Conservation (phyloP, 768 basidiomycete genomes). For the Pleurotus djamor region DNA sequence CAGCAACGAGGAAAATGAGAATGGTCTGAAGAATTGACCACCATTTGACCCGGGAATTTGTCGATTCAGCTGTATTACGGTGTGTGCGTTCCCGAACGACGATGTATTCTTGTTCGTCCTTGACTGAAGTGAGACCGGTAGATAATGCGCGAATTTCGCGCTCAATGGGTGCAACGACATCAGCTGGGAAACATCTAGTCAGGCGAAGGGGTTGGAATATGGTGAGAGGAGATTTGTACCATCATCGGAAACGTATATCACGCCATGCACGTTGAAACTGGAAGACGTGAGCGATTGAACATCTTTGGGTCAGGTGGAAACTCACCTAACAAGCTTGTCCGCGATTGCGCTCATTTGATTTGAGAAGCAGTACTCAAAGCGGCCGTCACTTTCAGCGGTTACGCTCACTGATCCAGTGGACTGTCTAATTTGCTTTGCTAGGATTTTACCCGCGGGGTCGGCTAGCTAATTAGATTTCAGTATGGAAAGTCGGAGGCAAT, state of each 20-base stretch:
- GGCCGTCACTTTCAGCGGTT: constrained; percentile 84
- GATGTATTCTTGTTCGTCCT: constrained; percentile 99
- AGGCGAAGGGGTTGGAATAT: not conserved
- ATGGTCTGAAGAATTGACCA: constrained; percentile 93
- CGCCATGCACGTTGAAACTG: constrained; percentile 98
- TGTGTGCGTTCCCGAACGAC: constrained; percentile 91
- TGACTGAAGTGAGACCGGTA: constrained; percentile 80
- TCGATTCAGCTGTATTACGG: constrained; percentile 91
- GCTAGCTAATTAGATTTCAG: constrained; percentile 51
- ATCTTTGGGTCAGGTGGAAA: constrained; percentile 4
- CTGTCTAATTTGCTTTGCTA: constrained; percentile 82
- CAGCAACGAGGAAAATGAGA: constrained; percentile 87
- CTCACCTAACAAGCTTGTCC: constrained; percentile 91
- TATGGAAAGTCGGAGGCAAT: no score
- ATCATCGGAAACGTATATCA: constrained; percentile 91
- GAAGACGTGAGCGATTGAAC: constrained; percentile 5
- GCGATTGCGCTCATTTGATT: constrained; percentile 98
- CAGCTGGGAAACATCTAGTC: constrained; percentile 25
- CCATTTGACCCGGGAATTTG: constrained; percentile 97
- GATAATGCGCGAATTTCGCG: constrained; percentile 88
- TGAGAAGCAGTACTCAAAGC: constrained; percentile 96
- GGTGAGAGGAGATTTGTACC: constrained; percentile 40
- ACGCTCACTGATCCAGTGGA: constrained; percentile 88
- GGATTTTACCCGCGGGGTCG: constrained; percentile 65
- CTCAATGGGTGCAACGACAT: constrained; percentile 92